These are phyloP conservation scores for Lentinus brumalis DNA, from an alignment of 768 basidiomycete species.

Conservation along the genomic window DNA sequence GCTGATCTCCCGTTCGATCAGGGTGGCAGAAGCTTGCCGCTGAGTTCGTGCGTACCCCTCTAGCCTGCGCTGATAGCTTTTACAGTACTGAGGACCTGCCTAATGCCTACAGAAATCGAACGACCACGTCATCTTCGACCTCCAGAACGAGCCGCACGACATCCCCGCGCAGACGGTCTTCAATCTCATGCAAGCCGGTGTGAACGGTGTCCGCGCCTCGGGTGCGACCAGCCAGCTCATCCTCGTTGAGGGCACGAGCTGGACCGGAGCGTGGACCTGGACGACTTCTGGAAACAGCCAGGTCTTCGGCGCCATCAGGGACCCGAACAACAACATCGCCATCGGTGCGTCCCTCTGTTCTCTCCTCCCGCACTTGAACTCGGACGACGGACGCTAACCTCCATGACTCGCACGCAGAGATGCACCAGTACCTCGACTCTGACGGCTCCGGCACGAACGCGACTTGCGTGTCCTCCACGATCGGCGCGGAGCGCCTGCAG, in stretches of 20 bases:
- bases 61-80: background rate
- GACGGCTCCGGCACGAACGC: slow-evolving; percentile 59
- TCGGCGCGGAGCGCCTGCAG: slow-evolving; percentile 58
- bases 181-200: slow-evolving; percentile 59
- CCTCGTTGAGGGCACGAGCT: slow-evolving; percentile 44
- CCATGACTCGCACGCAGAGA: slow-evolving; percentile 40
- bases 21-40: slow-evolving; percentile 61
- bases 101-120: slow-evolving; percentile 33
- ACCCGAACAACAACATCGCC: slow-evolving; percentile 64
- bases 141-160: slow-evolving; percentile 68
- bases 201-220: slow-evolving; percentile 62
- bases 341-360: slow-evolving; percentile 41
- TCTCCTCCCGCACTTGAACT: background rate
- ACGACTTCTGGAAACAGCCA: slow-evolving; percentile 56
- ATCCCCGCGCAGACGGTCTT: slow-evolving; percentile 56
- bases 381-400: background rate
- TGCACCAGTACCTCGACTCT: slow-evolving; percentile 72
- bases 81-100: no score
- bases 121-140: slow-evolving; percentile 58
- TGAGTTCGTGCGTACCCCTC: slow-evolving; percentile 46
- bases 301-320: slow-evolving; percentile 52
- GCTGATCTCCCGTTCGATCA: slow-evolving; percentile 21
- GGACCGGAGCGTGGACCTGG: slow-evolving; percentile 67
- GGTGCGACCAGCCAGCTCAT: slow-evolving; percentile 55
- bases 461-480: slow-evolving; percentile 59